Percentiles rank a stretch among this genome's conserved stretches.
These are phyloP conservation scores for Epichloe baconii DNA, from an alignment of 2,329 filamentous ascomycete genomes.

Conservation along the genomic window DNA sequence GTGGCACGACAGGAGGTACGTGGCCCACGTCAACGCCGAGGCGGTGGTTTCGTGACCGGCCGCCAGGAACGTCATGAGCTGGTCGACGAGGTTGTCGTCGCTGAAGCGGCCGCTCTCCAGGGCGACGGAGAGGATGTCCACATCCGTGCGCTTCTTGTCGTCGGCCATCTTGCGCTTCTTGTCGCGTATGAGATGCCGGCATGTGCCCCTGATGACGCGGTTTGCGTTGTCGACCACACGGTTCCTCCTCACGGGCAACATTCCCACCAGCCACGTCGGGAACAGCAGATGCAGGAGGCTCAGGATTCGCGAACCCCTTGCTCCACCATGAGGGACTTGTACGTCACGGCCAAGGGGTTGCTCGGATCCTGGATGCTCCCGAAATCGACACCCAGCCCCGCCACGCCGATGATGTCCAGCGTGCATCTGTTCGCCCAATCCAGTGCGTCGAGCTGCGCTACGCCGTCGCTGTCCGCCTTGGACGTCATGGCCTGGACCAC, in stretches of 20 bases:
- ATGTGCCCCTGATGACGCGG: constrained; percentile 48
- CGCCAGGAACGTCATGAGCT: constrained; percentile 81
- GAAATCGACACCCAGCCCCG: constrained; percentile 61
- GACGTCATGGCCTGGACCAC: constrained; percentile 48
- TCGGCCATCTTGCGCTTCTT: constrained; percentile 45
- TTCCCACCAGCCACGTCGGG: constrained; percentile 45
- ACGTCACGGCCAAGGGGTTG: constrained; percentile 45
- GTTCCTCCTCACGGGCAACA: constrained; percentile 60
- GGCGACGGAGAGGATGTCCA: constrained; percentile 72
- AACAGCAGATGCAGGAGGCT: constrained; percentile 49
- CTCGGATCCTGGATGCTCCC: constrained; percentile 47
- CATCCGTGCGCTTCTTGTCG: constrained; percentile 35
- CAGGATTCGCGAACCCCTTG: constrained; percentile 35
- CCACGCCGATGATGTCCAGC: constrained; percentile 62
- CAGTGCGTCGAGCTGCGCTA: constrained; percentile 40
- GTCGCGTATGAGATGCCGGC: constrained; percentile 52
- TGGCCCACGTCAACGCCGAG: constrained; percentile 60
- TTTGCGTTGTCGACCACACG: constrained; percentile 44
- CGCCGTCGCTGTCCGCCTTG: constrained; percentile 17
- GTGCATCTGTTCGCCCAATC: constrained; percentile 55
- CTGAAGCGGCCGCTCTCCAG: constrained; percentile 62
- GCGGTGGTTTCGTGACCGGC: constrained; percentile 75
- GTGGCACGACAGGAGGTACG: constrained; percentile 55
- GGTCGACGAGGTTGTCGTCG: constrained; percentile 71
- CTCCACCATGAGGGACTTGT: constrained; percentile 39